Evolutionary conservation across 306 rosid species (phyloP).

Genomic region (Acmispon strigosus): DNA sequence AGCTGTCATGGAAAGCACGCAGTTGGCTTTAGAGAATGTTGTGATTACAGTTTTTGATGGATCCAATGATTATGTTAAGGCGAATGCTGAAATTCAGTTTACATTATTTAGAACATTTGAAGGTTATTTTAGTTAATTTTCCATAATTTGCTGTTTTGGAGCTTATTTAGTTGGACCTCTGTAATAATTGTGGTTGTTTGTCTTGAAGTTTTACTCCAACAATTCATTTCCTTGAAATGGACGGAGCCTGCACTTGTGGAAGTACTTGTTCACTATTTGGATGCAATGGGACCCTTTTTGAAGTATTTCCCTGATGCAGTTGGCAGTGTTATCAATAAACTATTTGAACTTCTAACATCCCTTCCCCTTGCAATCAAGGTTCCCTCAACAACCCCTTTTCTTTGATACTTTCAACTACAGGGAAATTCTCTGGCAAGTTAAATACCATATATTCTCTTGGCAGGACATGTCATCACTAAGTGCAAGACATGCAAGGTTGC

Average conservation of each 20-base stretch:
- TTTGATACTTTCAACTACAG: slow-evolving; percentile 3
- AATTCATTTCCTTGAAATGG: slow-evolving; percentile 82
- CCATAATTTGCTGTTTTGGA: slow-evolving; percentile 6
- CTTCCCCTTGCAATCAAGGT: slow-evolving; percentile 75
- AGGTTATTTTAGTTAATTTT: slow-evolving; percentile 46
- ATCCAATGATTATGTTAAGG: slow-evolving; percentile 48
- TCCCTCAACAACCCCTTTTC: slow-evolving; percentile 17
- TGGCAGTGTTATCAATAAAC: slow-evolving; percentile 80
- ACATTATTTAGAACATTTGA: slow-evolving; percentile 62
- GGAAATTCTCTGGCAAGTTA: slow-evolving; percentile 19
- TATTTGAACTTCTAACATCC: slow-evolving; percentile 86
- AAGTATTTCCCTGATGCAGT: slow-evolving; percentile 87
- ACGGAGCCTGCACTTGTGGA: slow-evolving; percentile 81
- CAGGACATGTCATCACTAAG: slow-evolving; percentile 68
- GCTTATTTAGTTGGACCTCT: slow-evolving; percentile 8
- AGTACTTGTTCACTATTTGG: slow-evolving; percentile 85
- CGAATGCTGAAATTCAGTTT: slow-evolving; percentile 62
- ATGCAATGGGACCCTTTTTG: slow-evolving; percentile 84
- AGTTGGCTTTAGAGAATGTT: slow-evolving; percentile 74
- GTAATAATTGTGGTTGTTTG: slow-evolving; percentile 20
- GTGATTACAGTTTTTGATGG: slow-evolving; percentile 70
- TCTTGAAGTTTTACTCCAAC: slow-evolving; percentile 76
- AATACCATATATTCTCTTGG: slow-evolving; percentile 23
- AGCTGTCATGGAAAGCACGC: slow-evolving; percentile 88
- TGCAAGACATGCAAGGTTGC: slow-evolving; percentile 92